Conservation (phyloP, 2,329 filamentous ascomycete species). For the Chaetomium globosum region DNA sequence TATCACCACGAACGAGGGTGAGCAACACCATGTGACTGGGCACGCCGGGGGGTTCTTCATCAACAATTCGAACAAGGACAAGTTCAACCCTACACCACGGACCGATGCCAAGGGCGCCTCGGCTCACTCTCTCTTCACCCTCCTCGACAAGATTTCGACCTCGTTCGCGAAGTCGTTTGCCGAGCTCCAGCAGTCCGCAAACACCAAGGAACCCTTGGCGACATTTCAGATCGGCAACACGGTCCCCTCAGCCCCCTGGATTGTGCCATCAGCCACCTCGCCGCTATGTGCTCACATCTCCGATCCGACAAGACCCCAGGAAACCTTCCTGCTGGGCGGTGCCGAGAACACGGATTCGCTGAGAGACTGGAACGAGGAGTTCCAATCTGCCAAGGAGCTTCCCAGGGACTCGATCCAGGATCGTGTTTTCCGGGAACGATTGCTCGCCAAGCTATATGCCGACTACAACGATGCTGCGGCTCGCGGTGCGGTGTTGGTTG, state of each 20-base stretch:
- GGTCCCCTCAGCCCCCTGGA: constrained; percentile 88
- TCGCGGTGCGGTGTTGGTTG: constrained; percentile 87
- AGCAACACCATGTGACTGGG: constrained; percentile 90
- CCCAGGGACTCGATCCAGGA: constrained; percentile 94
- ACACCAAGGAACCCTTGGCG: constrained; percentile 80
- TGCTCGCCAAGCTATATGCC: constrained; percentile 93
- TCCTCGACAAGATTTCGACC: constrained; percentile 78
- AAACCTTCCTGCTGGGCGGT: constrained; percentile 86
- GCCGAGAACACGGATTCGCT: constrained; percentile 93
- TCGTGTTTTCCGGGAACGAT: constrained; percentile 88
- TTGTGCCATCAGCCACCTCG: constrained; percentile 71
- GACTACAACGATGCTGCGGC: constrained; percentile 97
- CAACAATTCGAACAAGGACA: constrained; percentile 92
- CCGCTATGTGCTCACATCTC: constrained; percentile 70
- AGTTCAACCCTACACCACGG: constrained; percentile 88
- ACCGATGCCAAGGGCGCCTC: constrained; percentile 74
- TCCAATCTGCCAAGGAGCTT: constrained; percentile 93
- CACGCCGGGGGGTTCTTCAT: constrained; percentile 96
- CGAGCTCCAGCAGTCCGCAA: constrained; percentile 80
- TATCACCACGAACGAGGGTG: constrained; percentile 88
- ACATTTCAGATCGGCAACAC: constrained; percentile 96
- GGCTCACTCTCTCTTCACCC: constrained; percentile 81
- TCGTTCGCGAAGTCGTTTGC: constrained; percentile 79
- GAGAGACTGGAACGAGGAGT: constrained; percentile 98
- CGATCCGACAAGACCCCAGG: constrained; percentile 87